A percentile compares a stretch with the other conserved stretches of the same genome.
Evolutionary conservation across 495 filamentous ascomycete species (phyloP).

Genomic region (Gamarada debralockiae): DNA sequence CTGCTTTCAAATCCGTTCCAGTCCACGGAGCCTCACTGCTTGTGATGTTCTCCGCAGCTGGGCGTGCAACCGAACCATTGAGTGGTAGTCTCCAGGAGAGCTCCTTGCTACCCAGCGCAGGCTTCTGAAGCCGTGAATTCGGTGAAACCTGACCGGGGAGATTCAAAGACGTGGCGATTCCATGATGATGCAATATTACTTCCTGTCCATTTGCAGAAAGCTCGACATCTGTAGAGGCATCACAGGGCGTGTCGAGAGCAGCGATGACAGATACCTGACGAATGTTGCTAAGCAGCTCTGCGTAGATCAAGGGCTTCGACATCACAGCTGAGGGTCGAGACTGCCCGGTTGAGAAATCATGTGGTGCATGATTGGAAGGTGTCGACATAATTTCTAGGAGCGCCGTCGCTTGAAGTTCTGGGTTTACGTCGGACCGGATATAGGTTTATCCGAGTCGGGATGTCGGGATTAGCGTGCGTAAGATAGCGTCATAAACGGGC

Average conservation of each 20-base stretch:
- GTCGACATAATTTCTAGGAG: too few species aligned
- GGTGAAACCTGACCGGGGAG: constrained; percentile 58
- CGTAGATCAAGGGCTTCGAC: constrained; percentile 58
- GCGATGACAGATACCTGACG: constrained; percentile 75
- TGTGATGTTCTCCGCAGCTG: constrained; percentile 29
- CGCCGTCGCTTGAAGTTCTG: too few species aligned
- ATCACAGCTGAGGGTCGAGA: too few species aligned
- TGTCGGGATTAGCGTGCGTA: too few species aligned
- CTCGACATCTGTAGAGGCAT: constrained; percentile 41
- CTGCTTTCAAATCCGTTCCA: constrained; percentile 53
- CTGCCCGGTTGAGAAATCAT: too few species aligned
- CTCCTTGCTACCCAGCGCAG: constrained; percentile 33
- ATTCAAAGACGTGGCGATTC: constrained; percentile 48
- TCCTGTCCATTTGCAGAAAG: constrained; percentile 45
- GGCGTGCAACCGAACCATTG: constrained; percentile 32
- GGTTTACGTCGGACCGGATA: too few species aligned
- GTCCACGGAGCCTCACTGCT: constrained; percentile 63
- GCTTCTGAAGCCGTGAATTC: constrained; percentile 30
- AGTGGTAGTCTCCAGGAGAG: constrained; percentile 72
- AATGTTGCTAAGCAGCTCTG: constrained; percentile 85
- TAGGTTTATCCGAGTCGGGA: too few species aligned
- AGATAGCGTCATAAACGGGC: neutral
- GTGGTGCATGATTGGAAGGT: too few species aligned
- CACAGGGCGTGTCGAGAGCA: constrained; percentile 50
- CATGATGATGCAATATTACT: constrained; percentile 52